Base-by-base conservation (phyloP, 2,329 filamentous ascomycete genomes). In the Aspergillus candidus region DNA sequence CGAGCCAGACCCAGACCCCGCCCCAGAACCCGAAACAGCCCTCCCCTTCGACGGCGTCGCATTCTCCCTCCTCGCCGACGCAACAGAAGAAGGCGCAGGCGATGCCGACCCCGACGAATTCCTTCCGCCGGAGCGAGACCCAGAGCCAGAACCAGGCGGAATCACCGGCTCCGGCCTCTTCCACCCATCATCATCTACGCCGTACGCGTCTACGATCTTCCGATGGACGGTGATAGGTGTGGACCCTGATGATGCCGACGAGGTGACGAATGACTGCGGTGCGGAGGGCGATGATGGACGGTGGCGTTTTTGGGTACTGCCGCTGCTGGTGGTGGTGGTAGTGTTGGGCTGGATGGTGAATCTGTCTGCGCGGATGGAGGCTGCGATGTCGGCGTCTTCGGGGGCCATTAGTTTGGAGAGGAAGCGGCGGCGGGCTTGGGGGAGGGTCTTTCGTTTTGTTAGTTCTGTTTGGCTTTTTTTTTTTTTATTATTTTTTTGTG, bases 341-440 rank as follows among this genome's bases (percentile, higher is more conserved):
- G 22, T 7, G 8, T 10, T 27, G n/a, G 43, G 51, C 18, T 50
- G 56, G 2, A 62, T 46, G 3, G 53, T 51, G 40, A 63, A 63
- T 8, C 56, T 50, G 11, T 58, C 58, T 4, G 54, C 57, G 35
- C 58, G 56, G 10, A 65, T 50, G 8, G 57, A 52, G 2, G 57
- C 54, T n/a, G 60, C 60, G 6, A 52, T 40, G 5, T 48, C 37
- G 0, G 55, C 51, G 38, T 64, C 56, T 10, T 57, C 56, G 5
- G 59, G 55, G 3, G 61, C 54, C 34, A 69, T 53, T 2, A 68
- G 53, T 34, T 63, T 64, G 6, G 65, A 54, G 22, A 60, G 48
- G 43, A 69, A 67, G 31, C 61, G 60, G 6, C 62, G 59, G 31
- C 66, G 62, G 17, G 63, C 59, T 59, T 68, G 61, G 1, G 67